phyloP scores from a whole-genome alignment of 2,329 filamentous ascomycete species.

The Endocalyx cinctus region DNA sequence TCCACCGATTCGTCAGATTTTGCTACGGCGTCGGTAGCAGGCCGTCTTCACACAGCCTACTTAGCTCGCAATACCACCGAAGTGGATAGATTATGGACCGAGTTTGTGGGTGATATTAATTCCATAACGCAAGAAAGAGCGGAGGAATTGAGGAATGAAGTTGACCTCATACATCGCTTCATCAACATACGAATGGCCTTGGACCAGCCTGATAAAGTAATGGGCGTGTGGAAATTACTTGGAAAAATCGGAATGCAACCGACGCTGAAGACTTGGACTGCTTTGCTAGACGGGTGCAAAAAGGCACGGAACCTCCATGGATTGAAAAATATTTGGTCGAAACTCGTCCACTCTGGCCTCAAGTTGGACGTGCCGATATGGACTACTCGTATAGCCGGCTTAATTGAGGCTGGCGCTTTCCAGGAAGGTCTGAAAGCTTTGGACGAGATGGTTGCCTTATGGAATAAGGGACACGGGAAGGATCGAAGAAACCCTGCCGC shows the following conservation, averaged over 20 bases:
- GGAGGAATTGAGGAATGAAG: conserved; percentile 13
- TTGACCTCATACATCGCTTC: conserved; percentile 23
- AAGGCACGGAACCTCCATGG: conserved; percentile 52
- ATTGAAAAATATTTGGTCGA: conserved; percentile 63
- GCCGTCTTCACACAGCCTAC: conserved; percentile 13
- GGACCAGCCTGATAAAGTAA: conserved; percentile 22
- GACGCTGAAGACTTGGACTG: conserved; percentile 62
- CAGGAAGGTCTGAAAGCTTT: conserved; percentile 59
- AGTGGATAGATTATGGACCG: conserved; percentile 21
- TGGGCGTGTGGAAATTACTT: conserved; percentile 22
- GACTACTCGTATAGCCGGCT: conserved; percentile 64
- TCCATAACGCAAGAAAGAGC: conserved; percentile 13
- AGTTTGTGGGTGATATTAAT: conserved; percentile 14
- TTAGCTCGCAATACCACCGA: conserved; percentile 11
- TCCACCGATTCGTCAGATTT: neutral
- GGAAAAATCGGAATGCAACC: conserved; percentile 47
- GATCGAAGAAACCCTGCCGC: conserved; percentile 31
- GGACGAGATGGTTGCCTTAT: conserved; percentile 59
- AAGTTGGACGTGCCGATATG: conserved; percentile 63
- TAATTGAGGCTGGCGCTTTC: conserved; percentile 52
- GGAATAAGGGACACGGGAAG: conserved; percentile 42
- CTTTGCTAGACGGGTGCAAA: conserved; percentile 68
- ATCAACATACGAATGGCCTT: conserved; percentile 22
- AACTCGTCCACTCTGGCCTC: conserved; percentile 52
- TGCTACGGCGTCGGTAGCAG: conserved; percentile 6